Evolutionary conservation across 805 yeast genomes (phyloP), one percentile per base, ranked within the genome.

Genomic region (Phaffomyces thermotolerans): DNA sequence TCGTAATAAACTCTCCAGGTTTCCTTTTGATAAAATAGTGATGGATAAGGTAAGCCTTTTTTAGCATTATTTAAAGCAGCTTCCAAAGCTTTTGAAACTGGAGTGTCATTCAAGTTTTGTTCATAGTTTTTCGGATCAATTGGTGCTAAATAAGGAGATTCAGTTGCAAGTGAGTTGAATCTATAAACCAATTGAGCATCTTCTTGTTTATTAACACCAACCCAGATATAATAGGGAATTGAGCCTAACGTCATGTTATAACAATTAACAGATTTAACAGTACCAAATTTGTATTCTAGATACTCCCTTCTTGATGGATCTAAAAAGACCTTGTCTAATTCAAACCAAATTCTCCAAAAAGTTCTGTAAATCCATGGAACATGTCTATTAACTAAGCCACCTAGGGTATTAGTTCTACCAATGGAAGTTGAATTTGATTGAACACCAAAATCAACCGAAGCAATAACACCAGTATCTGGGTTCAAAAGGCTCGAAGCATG

Each of bases 301-400:
- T 84, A 85, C 56, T 82, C 88, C 65, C 95, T 77, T 66, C 95
- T 77, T 8, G 88, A 75, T 29, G 89, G 79, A 58, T 85, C 95
- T 52, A 85, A 71, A 54, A 78, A 81, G 3, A 85, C 95, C 44
- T 81, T 74, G 62, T 85, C 95, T 42, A 82, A 81, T 63, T 85
- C 95, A 62, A 86, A 85, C 95, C 95, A 86, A 36, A 81, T 67
- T 57, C 89, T 74, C 95, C 95, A 85, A 59, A 85, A 86, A 27
- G 86, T 83, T 59, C 95, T 72, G 40, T 75, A 71, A 44, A 82
- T 48, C 95, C 95, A 85, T 24, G 87, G 81, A 48, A 76, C 79
- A 59, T 84, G 84, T 56, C 95, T 72, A 54, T 78, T 74, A 29
- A 73, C 73, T 51, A 79, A 66, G 8, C 95, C 93, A 41, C 95